A percentile compares a stretch with the other conserved stretches of the same genome.
phyloP scores from a whole-genome alignment of 176 grass and related monocot genomes.

The Thinopyrum elongatum region DNA sequence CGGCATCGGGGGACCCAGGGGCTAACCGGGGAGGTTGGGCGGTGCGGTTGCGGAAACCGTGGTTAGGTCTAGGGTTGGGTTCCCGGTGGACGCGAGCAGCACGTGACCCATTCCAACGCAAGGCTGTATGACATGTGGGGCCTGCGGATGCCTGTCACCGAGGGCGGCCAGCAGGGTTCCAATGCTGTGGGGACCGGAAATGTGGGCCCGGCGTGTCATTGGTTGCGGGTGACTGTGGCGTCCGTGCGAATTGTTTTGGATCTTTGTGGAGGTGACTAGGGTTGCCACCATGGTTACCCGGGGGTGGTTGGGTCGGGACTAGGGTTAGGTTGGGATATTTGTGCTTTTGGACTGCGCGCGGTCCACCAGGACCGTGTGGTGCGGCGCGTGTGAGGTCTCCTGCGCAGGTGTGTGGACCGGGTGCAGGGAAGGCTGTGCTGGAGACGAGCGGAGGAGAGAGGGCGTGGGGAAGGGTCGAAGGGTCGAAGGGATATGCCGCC shows the following conservation, averaged over 20 bases:
- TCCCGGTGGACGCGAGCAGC: not conserved
- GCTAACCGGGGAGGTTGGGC: not conserved
- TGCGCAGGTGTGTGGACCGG: not conserved
- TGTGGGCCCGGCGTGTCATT: not conserved
- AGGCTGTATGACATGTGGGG: not conserved
- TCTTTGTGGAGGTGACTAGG: not conserved
- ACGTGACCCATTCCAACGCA: not conserved
- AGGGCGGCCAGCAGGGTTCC: not conserved
- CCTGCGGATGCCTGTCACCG: not conserved
- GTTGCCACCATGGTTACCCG: not conserved
- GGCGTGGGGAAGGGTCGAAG: no score
- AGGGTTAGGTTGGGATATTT: not conserved
- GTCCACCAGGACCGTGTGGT: not conserved
- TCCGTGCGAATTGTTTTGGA: not conserved
- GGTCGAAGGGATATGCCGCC: constrained; percentile 26
- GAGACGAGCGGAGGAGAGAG: not conserved
- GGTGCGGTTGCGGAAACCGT: not conserved
- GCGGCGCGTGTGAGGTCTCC: accelerated
- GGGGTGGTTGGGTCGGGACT: not conserved
- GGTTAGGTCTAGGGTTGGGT: constrained; percentile 11
- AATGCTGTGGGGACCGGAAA: accelerated
- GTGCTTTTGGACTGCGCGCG: not conserved
- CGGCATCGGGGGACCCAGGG: not conserved
- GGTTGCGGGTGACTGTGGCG: accelerated
- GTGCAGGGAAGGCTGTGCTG: not conserved